Evolutionary conservation across 345 rosid genomes (phyloP).

Genomic region (Eucalyptus pauciflora): DNA sequence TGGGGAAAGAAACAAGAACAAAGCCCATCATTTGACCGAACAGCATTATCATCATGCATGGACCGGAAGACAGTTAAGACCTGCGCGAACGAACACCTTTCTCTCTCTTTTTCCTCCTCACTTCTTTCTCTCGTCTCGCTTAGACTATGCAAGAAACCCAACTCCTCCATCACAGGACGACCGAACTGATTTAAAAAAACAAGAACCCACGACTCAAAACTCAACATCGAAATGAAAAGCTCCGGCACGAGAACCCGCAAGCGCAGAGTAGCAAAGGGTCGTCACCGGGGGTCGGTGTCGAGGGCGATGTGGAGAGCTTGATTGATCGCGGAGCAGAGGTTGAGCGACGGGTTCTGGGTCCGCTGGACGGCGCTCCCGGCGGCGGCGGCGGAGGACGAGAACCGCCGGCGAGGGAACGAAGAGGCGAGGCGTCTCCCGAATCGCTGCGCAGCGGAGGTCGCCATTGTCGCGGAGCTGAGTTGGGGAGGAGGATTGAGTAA

Average conservation of each 20-base stretch:
- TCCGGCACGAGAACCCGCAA: not conserved
- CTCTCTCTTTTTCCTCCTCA: not conserved
- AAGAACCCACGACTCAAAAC: not conserved
- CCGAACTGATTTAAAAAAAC: not conserved
- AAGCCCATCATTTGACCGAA: not conserved
- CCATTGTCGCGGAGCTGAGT: not conserved
- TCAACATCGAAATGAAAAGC: not conserved
- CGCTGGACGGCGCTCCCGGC: not conserved
- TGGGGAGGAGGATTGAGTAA: not conserved
- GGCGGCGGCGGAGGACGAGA: not conserved
- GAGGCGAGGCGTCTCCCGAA: not conserved
- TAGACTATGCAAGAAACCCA: not conserved
- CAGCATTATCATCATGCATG: not conserved
- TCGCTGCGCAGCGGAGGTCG: not conserved
- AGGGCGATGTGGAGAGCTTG: constrained; percentile 45
- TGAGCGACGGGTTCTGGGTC: constrained; percentile 9
- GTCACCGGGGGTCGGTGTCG: constrained; percentile 40
- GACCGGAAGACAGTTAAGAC: not conserved
- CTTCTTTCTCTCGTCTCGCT: not conserved
- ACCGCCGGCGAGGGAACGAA: not conserved
- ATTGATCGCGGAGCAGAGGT: constrained; percentile 39
- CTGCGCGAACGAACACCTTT: not conserved
- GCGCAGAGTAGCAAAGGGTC: not conserved
- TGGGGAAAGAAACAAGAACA: not conserved
- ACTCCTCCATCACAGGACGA: not conserved